Evolutionary conservation across 192 early-diverging fungal genomes (phyloP).

Genomic region (Dissophora globulifera): DNA sequence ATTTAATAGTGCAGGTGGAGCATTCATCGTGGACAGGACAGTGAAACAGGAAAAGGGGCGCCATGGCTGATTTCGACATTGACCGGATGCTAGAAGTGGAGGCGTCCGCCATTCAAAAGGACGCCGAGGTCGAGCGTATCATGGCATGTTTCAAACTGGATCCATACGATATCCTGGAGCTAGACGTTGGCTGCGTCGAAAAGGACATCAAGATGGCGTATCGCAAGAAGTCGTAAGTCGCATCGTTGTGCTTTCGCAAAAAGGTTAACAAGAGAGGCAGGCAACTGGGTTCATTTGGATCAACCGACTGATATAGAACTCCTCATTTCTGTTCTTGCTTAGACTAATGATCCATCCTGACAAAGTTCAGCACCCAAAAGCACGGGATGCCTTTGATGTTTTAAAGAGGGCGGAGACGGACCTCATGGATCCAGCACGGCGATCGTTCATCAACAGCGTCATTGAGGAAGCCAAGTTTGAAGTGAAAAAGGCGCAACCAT

Average conservation of each 20-base stretch:
- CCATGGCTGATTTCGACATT: constrained; percentile 59
- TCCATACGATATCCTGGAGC: constrained; percentile 66
- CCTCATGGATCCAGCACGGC: constrained; percentile 58
- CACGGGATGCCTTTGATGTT: constrained; percentile 65
- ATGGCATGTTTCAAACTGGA: constrained; percentile 63
- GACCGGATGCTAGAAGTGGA: constrained; percentile 60
- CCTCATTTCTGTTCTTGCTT: background rate
- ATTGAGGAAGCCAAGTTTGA: constrained; percentile 67
- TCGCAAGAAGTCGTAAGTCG: constrained; percentile 65
- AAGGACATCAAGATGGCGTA: constrained; percentile 66
- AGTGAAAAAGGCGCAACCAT: constrained; percentile 52
- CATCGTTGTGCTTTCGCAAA: no score
- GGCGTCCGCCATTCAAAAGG: constrained; percentile 60
- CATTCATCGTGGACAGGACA: no score
- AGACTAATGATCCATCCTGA: constrained; percentile 70
- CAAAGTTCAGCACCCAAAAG: constrained; percentile 63
- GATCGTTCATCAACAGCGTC: constrained; percentile 58
- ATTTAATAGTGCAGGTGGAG: no score
- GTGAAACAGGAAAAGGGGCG: background rate
- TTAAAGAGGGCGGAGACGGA: constrained; percentile 70
- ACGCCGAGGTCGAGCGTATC: constrained; percentile 70
- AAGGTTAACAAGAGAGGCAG: background rate
- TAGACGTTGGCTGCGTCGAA: constrained; percentile 52
- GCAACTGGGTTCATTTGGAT: no score
- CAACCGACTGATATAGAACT: no score